Evolutionary conservation across 1,284 basidiomycete species (phyloP), one percentile per base, ranked within the genome.

Genomic region (Acaromyces ingoldii): DNA sequence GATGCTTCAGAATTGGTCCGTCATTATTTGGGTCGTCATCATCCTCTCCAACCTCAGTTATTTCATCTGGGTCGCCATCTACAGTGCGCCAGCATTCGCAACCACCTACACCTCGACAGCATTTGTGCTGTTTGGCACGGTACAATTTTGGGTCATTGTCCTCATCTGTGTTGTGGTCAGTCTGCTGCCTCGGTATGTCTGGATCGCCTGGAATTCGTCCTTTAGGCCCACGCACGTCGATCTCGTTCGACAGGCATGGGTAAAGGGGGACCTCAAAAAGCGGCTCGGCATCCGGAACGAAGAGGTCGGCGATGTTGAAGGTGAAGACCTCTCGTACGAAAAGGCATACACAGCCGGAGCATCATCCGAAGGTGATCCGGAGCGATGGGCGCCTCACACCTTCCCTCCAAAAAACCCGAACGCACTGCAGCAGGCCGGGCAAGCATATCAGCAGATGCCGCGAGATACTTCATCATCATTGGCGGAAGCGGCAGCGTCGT

Each of bases 161-260:
- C 21, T 67, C 46, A 47, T 71, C n/a, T 55, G 57, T 38, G 67
- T 68, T 4, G 56, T 61, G 6, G 51, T 69, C n/a, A 66, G 57
- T 25, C 43, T 71, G 41, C 31, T 69, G 28, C 68, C 68, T 6
- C 53, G 68, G n/a, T 69, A 60, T 57, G 62, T 61, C 30, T 47
- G 34, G 17, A 58, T 62, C 22, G 64, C 68, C 6, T 71, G 63
- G 62, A 31, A 57, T 19, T 43, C 58, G 15, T 58, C 58, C 3
- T 71, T 70, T 60, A 28, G 50, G 3, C 68, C 68, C 5, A 65
- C 66, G 47, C 60, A 71, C 46, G 60, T 67, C 31, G 67, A 69
- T 36, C 51, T 67, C 10, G 48, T 71, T n/a, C 58, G 68, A 21
- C 67, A 71, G 44, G 60, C 58, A 1, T 71, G 68, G 68, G 57